A percentile compares a stretch with the other conserved stretches of the same genome.
Conservation (phyloP, 768 basidiomycete species). For the Podaxis sp. region DNA sequence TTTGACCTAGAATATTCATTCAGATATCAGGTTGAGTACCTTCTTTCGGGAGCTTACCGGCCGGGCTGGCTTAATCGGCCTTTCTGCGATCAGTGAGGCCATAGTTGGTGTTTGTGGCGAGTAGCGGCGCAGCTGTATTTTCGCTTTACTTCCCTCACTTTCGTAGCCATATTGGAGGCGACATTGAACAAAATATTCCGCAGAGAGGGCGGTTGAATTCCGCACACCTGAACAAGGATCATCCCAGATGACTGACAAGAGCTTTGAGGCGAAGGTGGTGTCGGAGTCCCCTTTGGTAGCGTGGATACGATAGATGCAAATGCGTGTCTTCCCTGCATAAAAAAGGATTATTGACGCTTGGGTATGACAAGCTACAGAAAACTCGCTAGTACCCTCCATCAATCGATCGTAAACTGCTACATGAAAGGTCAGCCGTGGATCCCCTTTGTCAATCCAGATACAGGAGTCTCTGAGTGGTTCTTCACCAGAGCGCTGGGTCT, state of each 20-base stretch:
- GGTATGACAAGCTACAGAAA: neutral
- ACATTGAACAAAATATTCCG: neutral
- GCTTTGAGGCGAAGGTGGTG: neutral
- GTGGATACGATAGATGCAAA: neutral
- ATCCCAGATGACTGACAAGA: neutral
- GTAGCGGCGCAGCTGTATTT: neutral
- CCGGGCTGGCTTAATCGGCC: neutral
- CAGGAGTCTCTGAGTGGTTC: neutral
- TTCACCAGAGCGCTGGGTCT: neutral
- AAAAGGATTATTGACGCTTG: neutral
- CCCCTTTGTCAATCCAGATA: neutral
- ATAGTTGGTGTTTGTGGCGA: neutral
- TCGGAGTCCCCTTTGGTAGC: neutral
- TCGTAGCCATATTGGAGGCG: neutral
- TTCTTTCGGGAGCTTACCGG: neutral
- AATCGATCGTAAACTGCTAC: neutral
- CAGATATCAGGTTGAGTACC: neutral
- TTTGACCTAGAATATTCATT: neutral
- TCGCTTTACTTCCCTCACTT: neutral
- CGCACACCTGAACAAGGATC: neutral
- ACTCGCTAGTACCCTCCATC: neutral
- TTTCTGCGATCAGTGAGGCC: neutral
- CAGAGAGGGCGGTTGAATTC: neutral
- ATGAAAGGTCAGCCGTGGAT: neutral
- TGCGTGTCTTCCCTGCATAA: neutral